These are phyloP conservation scores for Miscanthus sacchariflorus DNA, from an alignment of 202 grass and related monocot genomes.

Conservation along the genomic window DNA sequence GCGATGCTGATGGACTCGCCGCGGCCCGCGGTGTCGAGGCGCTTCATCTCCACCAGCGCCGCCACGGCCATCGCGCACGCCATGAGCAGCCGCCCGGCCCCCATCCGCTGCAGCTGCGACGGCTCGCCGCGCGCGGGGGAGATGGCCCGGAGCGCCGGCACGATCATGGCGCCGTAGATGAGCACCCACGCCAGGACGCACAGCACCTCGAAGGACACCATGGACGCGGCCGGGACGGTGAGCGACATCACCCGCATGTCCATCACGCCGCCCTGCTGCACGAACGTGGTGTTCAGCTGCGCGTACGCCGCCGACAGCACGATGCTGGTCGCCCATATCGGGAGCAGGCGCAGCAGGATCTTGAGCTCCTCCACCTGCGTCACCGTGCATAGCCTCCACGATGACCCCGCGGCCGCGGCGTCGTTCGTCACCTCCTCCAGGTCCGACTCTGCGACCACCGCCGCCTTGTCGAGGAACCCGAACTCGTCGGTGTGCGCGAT, in stretches of 20 bases:
- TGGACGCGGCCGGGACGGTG: conserved; percentile 68
- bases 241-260: conserved; percentile 39
- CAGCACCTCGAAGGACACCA: conserved; percentile 51
- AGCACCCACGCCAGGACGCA: conserved; percentile 21
- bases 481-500: conserved; percentile 66
- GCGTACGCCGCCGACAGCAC: conserved; percentile 52
- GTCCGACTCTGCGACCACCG: conserved; percentile 49
- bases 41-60: conserved; percentile 53
- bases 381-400: conserved; percentile 77
- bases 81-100: conserved; percentile 37
- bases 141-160: conserved; percentile 16
- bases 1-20: conserved; percentile 34
- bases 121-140: conserved; percentile 14
- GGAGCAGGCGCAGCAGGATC: conserved; percentile 69
- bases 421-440: conserved; percentile 2
- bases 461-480: conserved; percentile 75
- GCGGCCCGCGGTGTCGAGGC: conserved; percentile 39
- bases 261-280: conserved; percentile 79
- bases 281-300: conserved; percentile 65
- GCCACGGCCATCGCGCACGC: conserved; percentile 21
- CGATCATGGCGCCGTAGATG: conserved; percentile 23
- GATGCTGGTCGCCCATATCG: conserved; percentile 81
- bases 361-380: conserved; percentile 90
- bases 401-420: conserved; percentile 8
- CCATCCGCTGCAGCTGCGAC: conserved; percentile 60